Evolutionary conservation across 2,329 filamentous ascomycete species (phyloP).

Genomic region (Arthrinium phaeospermum): DNA sequence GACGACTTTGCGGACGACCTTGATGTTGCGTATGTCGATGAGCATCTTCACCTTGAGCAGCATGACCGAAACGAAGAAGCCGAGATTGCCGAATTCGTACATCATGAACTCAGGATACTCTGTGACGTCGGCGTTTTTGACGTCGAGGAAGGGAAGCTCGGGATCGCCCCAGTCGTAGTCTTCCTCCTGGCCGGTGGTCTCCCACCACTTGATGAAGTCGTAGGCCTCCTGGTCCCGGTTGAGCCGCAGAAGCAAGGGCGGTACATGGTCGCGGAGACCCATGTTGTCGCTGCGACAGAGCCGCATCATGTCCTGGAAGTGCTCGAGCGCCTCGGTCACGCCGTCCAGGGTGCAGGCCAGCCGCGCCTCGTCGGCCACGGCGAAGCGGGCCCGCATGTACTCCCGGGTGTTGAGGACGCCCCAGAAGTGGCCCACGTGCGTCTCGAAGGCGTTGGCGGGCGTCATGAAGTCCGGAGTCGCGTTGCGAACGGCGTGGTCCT

Average conservation of each 20-base stretch:
- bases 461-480: constrained; percentile 33
- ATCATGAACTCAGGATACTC: constrained; percentile 27
- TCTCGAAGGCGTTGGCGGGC: constrained; percentile 44
- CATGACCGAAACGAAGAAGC: constrained; percentile 26
- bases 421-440: constrained; percentile 49
- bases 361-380: constrained; percentile 40
- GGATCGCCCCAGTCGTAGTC: constrained; percentile 45
- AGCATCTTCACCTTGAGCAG: constrained; percentile 37
- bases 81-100: constrained; percentile 20
- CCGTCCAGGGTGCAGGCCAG: constrained; percentile 41
- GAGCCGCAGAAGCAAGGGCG: constrained; percentile 50
- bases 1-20: constrained; percentile 30
- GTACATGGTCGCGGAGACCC: constrained; percentile 47
- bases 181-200: constrained; percentile 22
- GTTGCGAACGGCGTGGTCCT: constrained; percentile 46
- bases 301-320: constrained; percentile 50
- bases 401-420: constrained; percentile 44
- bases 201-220: constrained; percentile 47
- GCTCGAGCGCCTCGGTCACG: constrained; percentile 44
- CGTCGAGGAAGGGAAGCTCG: constrained; percentile 33
- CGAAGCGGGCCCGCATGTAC: constrained; percentile 49
- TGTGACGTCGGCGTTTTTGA: constrained; percentile 30
- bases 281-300: constrained; percentile 52
- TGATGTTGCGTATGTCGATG: constrained; percentile 35
- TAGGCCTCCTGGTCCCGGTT: constrained; percentile 57